Conservation (phyloP, 106 monocot species). For the Posidonia australis region DNA sequence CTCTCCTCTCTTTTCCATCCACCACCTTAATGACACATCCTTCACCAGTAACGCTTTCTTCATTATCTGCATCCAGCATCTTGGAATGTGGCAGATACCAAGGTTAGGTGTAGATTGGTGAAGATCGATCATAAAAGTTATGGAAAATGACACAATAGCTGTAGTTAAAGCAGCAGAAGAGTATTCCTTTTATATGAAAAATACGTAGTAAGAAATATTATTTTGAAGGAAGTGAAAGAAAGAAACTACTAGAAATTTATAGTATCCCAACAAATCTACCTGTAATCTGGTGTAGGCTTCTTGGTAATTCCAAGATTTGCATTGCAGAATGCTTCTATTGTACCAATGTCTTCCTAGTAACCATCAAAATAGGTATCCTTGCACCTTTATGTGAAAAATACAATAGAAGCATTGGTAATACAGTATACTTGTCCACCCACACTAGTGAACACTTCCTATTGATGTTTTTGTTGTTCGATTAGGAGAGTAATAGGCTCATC, state of each 20-base stretch:
- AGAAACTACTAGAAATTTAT: not conserved
- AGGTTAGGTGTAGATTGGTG: slow-evolving; percentile 92
- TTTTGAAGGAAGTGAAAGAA: not conserved
- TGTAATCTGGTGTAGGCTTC: slow-evolving; percentile 90
- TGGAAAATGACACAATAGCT: not conserved
- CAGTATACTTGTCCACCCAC: too few relatives aligned
- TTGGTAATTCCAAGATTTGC: slow-evolving; percentile 98
- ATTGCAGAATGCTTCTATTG: slow-evolving; percentile 97
- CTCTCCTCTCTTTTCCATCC: too few relatives aligned
- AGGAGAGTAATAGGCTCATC: too few relatives aligned
- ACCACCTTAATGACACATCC: slow-evolving; percentile 88
- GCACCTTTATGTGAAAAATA: slow-evolving; percentile 55
- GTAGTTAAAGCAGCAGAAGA: not conserved
- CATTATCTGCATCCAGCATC: slow-evolving; percentile 88
- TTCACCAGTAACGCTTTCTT: slow-evolving; percentile 96
- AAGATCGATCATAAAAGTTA: slow-evolving; percentile 94
- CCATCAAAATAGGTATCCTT: slow-evolving; percentile 94
- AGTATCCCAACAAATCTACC: slow-evolving; percentile 25
- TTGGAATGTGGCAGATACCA: slow-evolving; percentile 93
- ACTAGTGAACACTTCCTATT: too few relatives aligned
- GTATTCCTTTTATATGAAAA: too few relatives aligned
- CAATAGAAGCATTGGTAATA: too few relatives aligned
- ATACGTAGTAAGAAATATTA: too few relatives aligned
- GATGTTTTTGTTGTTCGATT: too few relatives aligned
- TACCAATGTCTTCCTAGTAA: slow-evolving; percentile 98